Evolutionary conservation across 1,284 basidiomycete genomes (phyloP).

Genomic region (Puccinia hordei): DNA sequence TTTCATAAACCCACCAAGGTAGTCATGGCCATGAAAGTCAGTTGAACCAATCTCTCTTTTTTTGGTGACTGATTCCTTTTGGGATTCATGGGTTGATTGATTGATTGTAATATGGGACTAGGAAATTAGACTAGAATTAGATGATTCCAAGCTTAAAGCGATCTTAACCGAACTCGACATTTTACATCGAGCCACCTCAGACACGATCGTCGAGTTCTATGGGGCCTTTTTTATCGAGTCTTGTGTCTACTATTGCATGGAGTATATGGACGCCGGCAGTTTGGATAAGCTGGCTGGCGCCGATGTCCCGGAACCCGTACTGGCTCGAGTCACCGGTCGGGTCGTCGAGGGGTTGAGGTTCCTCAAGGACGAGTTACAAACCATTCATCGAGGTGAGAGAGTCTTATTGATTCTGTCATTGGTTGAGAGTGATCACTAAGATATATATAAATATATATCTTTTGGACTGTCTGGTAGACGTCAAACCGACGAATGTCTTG

Average conservation of each 20-base stretch:
- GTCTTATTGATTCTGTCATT: neutral
- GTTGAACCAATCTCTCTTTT: slow-evolving; percentile 52
- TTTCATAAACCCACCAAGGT: slow-evolving; percentile 91
- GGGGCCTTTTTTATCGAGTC: slow-evolving; percentile 98
- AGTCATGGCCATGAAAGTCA: slow-evolving; percentile 97
- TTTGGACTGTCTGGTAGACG: slow-evolving; percentile 65
- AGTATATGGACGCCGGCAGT: slow-evolving; percentile 95
- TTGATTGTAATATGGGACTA: slow-evolving; percentile 58
- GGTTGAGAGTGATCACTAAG: neutral
- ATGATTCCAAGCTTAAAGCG: slow-evolving; percentile 87
- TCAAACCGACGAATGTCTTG: slow-evolving; percentile 96
- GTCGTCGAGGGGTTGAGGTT: slow-evolving; percentile 93
- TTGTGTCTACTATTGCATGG: slow-evolving; percentile 99
- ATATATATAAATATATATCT: neutral
- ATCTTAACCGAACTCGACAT: slow-evolving; percentile 99
- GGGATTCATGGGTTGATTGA: neutral
- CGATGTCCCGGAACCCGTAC: slow-evolving; percentile 77
- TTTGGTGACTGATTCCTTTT: neutral
- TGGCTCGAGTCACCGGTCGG: slow-evolving; percentile 77
- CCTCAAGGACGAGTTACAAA: slow-evolving; percentile 91
- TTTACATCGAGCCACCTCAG: slow-evolving; percentile 84
- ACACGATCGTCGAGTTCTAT: slow-evolving; percentile 96
- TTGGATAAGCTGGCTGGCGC: slow-evolving; percentile 77
- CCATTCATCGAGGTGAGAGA: slow-evolving; percentile 81
- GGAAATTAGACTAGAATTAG: slow-evolving; percentile 98